phyloP scores from a whole-genome alignment of 257 asterid genomes.

The Primulina huaijiensis region DNA sequence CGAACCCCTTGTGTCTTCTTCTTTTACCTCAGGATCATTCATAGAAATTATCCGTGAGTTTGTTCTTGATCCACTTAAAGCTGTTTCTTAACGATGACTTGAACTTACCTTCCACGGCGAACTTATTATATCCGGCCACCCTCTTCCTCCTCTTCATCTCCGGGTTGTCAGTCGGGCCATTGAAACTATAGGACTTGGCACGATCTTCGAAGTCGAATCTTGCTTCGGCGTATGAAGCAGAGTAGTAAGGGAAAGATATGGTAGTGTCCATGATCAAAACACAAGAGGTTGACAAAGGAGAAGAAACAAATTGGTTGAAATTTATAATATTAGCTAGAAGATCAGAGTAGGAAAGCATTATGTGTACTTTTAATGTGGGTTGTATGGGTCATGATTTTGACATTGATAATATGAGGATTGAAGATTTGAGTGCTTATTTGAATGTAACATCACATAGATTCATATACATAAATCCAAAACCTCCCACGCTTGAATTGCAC shows the following conservation, averaged over 20 bases:
- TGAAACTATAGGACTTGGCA: conserved; percentile 71
- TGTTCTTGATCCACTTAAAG: conserved; percentile 90
- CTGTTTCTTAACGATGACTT: conserved; percentile 80
- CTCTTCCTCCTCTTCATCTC: conserved; percentile 80
- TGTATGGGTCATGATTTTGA: conserved; percentile 71
- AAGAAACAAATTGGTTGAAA: background rate
- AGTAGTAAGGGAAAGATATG: conserved; percentile 68
- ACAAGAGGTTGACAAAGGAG: conserved; percentile 9
- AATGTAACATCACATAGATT: background rate
- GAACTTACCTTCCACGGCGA: conserved; percentile 72
- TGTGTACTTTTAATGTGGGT: conserved; percentile 45
- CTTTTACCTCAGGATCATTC: conserved; percentile 29
- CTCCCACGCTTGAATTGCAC: background rate
- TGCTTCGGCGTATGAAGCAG: conserved; percentile 69
- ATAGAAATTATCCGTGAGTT: conserved; percentile 48
- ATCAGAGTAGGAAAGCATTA: conserved; percentile 8
- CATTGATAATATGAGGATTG: conserved; percentile 33
- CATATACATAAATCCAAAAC: background rate
- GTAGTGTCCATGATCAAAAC: conserved; percentile 57
- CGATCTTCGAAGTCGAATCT: conserved; percentile 70
- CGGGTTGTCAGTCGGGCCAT: conserved; percentile 70
- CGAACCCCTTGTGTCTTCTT: background rate
- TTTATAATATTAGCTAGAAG: conserved; percentile 24
- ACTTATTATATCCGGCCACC: conserved; percentile 78
- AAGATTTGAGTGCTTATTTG: conserved; percentile 5